Conservation (phyloP, 2,329 filamentous ascomycete species). For the Pseudodiploospora longispora region DNA sequence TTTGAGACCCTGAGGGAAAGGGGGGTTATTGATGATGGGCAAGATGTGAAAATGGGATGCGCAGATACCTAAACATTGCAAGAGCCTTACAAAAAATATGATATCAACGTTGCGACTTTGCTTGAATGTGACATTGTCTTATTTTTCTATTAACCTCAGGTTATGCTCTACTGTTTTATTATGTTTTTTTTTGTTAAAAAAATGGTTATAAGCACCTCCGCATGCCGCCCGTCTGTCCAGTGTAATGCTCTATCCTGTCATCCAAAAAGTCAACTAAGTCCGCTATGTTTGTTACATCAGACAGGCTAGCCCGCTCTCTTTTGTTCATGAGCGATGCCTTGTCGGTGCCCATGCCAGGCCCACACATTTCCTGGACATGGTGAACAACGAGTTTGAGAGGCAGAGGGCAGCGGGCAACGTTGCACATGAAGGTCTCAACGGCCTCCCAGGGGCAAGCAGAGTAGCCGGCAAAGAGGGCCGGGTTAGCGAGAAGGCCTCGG, state of each 20-base stretch:
- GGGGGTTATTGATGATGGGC: no score
- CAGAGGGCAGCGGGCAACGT: conserved; percentile 48
- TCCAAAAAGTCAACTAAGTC: conserved; percentile 56
- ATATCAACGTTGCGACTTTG: not conserved
- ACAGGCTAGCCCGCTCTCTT: conserved; percentile 44
- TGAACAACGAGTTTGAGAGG: conserved; percentile 57
- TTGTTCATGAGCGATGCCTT: conserved; percentile 47
- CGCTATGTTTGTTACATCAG: conserved; percentile 42
- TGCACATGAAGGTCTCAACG: conserved; percentile 54
- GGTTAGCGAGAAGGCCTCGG: conserved; percentile 59
- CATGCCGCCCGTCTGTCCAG: conserved; percentile 21
- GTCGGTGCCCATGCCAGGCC: conserved; percentile 45
- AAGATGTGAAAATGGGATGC: no score
- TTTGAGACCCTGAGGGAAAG: conserved; percentile 27
- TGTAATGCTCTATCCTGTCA: conserved; percentile 33
- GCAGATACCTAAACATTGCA: not conserved
- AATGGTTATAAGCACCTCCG: conserved; percentile 23
- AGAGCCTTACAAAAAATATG: not conserved
- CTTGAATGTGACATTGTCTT: no score
- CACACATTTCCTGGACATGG: conserved; percentile 60
- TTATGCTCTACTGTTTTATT: not conserved
- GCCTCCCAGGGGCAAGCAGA: conserved; percentile 53
- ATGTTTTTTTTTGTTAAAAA: not conserved
- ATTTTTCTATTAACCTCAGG: no score
- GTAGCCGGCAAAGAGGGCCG: conserved; percentile 53